phyloP scores from a whole-genome alignment of 1,284 basidiomycete species.

The Cutaneotrichosporon mucoides region DNA sequence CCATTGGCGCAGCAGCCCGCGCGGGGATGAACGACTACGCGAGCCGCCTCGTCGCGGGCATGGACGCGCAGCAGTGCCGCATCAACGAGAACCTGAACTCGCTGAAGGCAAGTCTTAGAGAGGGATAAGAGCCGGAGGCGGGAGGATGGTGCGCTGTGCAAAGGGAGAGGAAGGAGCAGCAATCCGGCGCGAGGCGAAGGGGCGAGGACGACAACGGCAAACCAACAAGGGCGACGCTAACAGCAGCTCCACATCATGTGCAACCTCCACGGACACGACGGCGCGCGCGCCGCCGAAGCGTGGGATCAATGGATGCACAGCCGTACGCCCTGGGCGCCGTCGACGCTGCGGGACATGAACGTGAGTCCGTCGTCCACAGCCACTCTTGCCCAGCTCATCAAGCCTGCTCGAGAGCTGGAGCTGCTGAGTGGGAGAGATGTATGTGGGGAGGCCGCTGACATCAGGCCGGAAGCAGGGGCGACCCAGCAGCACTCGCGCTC shows the following conservation, averaged over 20 bases:
- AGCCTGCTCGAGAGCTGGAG: too few relatives aligned
- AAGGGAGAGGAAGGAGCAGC: background rate
- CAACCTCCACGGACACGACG: slow-evolving; percentile 4
- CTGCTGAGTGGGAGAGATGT: too few relatives aligned
- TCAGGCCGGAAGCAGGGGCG: background rate
- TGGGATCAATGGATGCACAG: background rate
- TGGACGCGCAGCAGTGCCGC: slow-evolving; percentile 7
- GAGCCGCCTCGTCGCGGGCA: background rate
- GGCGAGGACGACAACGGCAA: background rate
- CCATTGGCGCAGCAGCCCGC: background rate
- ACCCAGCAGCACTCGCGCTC: background rate
- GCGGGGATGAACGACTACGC: background rate
- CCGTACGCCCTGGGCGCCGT: background rate
- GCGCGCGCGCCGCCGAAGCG: background rate
- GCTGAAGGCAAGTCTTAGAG: slow-evolving; percentile 1
- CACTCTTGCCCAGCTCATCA: too few relatives aligned
- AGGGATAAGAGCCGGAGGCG: background rate
- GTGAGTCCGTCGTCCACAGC: background rate
- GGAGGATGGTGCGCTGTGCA: background rate
- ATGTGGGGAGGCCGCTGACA: background rate
- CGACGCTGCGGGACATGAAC: background rate
- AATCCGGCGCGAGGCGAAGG: background rate
- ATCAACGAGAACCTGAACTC: slow-evolving; percentile 5
- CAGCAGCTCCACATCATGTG: slow-evolving; percentile 8
- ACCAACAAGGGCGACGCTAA: background rate